Base-by-base conservation (phyloP, 2,329 filamentous ascomycete genomes). In the Ploettnerulaceae sp. region DNA sequence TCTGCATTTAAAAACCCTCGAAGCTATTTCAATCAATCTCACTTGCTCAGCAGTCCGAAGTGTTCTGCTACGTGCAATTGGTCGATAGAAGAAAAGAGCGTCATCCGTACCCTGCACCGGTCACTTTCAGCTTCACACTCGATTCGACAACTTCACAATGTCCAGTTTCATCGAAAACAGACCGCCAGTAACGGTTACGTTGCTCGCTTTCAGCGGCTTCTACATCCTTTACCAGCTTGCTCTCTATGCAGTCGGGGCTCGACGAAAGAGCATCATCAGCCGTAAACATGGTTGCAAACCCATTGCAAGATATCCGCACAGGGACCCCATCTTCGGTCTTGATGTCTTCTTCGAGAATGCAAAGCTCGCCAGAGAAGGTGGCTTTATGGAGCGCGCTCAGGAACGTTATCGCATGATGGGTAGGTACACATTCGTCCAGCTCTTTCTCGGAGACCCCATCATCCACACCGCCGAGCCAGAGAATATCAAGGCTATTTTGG, bases 401-500 rank as follows among this genome's bases (percentile, higher is more conserved):
- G 22, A 60, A 0, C 60, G 69, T 4, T 72, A 69, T 66, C 25
- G 34, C 18, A 12, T 8, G 8, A 18, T 47, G 3, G 20, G 51
- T 14, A 43, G 33, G 5, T 33, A 45, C 15, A 57, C 53, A 1
- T 58, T 37, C 20, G 36, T 39, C 3, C 38, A 47, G 2, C 29
- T 53, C 6, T 17, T 54, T 2, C 15, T 60, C 4, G 59, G 57
- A 17, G 20, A 34, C 11, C 66, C 66, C 1, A 65, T 72, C 47
- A 60, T 78, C 45, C 60, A 71, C 36, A 79, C 75, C 0, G 60
- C 65, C 18, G 76, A 82, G 26, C 73, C 75, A 1, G 71, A 74
- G 46, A 80, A 82, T 46, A 61, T 82, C 48, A 78, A 81, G 57
- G 69, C 76, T 0, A 59, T 80, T 3, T 66, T 82, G 9, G 73